Base-by-base conservation (phyloP, 208 protist genomes). In the Jaenimonas drosophilae region DNA sequence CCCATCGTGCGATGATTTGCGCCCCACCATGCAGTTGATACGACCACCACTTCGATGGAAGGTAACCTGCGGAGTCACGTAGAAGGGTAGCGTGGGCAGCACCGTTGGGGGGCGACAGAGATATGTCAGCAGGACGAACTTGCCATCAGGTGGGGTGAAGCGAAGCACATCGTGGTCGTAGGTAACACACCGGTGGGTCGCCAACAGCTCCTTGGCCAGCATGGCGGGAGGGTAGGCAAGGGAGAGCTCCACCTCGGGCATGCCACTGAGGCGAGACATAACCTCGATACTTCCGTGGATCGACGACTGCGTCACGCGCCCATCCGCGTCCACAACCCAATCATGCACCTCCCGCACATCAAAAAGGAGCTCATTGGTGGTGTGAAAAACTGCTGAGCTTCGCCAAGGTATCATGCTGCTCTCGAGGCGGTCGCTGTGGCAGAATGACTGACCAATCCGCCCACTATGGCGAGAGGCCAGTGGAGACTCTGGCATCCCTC, bases 311-410 rank as follows among this genome's bases (percentile, higher is more conserved):
- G 86, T 38, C 28, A 79, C 47, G 43, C 53, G 70, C 9, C 87
- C 87, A 40, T 92, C 76, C 34, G 44, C 72, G 50, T 94, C 78
- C 12, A 95, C 41, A 25, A 95, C 64, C 49, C 70, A 85, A 62
- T 95, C 78, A 19, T 96, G 34, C 9, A 59, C 59, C 53, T 96
- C 88, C 17, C 95, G 64, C 33, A 96, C 66, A 57, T 96, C 91
- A 51, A 96, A 93, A 34, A 94, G 87, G n/a, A 96, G 76, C 48
- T 96, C 84, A 59, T 92, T 96, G 4, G 60, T 73, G 21, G 54
- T 48, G 49, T 95, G 78, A 20, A 62, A 67, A 19, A 84, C 78
- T 23, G 61, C 53, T 1, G 64, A 52, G 56, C 86, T 77, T 6
- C 91, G 65, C 88, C 91, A 96, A 19, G 86, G 80, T 7, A n/a